Percentiles rank a stretch among this genome's conserved stretches.
Evolutionary conservation across 2,329 filamentous ascomycete genomes (phyloP).

Genomic region (Arthrinium phaeospermum): DNA sequence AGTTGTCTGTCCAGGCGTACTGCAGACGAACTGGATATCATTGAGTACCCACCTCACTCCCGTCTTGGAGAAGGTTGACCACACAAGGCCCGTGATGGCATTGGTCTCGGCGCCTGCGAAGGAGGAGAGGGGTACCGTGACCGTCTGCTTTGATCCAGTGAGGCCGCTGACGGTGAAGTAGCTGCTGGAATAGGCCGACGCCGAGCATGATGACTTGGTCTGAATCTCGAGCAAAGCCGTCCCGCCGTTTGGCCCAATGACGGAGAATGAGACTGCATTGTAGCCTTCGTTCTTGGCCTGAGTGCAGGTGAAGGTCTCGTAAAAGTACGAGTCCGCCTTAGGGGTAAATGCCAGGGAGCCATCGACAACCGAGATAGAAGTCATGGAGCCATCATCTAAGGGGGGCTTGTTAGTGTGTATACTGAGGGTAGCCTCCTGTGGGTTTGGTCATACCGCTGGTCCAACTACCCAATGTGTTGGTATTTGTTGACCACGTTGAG

Average conservation of each 20-base stretch:
- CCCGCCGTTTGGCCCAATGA: constrained; percentile 50
- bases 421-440: not conserved
- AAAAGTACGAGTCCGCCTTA: constrained; percentile 55
- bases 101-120: constrained; percentile 57
- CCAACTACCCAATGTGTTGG: constrained; percentile 42
- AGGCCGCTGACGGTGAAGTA: constrained; percentile 51
- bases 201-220: constrained; percentile 50
- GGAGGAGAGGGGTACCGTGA: constrained; percentile 55
- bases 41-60: constrained; percentile 56
- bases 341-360: constrained; percentile 57
- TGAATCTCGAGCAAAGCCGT: constrained; percentile 53
- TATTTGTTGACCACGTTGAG: constrained; percentile 34
- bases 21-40: constrained; percentile 52
- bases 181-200: constrained; percentile 47
- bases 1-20: constrained; percentile 26
- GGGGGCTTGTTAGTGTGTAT: not conserved
- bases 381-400: constrained; percentile 56
- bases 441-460: constrained; percentile 40
- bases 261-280: constrained; percentile 51
- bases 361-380: constrained; percentile 44
- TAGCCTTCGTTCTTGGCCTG: constrained; percentile 51
- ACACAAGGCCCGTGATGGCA: constrained; percentile 51
- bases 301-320: constrained; percentile 57
- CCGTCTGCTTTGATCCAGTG: constrained; percentile 54
- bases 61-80: constrained; percentile 38